Evolutionary conservation across 345 rosid species (phyloP), one percentile per base, ranked within the genome.

Genomic region (Leavenworthia alabamica): DNA sequence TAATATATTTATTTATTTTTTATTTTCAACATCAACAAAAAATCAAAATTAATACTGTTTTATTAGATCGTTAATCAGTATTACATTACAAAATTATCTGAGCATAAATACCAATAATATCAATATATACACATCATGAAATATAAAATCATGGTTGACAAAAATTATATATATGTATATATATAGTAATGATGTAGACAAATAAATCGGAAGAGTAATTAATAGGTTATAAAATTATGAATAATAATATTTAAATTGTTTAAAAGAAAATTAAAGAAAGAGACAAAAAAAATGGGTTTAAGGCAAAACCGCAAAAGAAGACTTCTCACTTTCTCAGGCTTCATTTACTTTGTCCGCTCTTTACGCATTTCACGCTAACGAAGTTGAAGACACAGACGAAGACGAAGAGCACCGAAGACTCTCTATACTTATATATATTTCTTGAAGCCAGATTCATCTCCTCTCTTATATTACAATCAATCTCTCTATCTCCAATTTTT

Each of bases 321-420:
- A 52, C 22, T n/a, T n/a, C n/a, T n/a, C n/a, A n/a, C n/a, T n/a
- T n/a, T 5, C 16, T 14, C 7, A 26, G 7, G 28, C 28, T 47
- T 20, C 16, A 10, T 11, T 28, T 56, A 28, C 43, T 22, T 58
- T 35, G 17, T 57, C 40, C 29, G 50, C 65, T 40, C 59, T 67
- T 5, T 39, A 35, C 66, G 72, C 43, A 67, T 49, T 22, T 41
- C 40, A 31, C 72, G 59, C 29, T 58, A 31, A 39, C 44, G 36
- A 59, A 67, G 36, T 31, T 11, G 52, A 49, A 67, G 50, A 2
- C 7, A 43, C 29, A 23, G 9, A n/a, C 8, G 65, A 45, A 32
- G 56, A 24, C 20, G 48, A 42, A 8, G 10, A 23, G 20, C 17
- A 9, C 23, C 49, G 65, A 67, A 43, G 43, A 44, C 66, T 50